Conservation (phyloP, 768 basidiomycete species). For the Vararia minispora region DNA sequence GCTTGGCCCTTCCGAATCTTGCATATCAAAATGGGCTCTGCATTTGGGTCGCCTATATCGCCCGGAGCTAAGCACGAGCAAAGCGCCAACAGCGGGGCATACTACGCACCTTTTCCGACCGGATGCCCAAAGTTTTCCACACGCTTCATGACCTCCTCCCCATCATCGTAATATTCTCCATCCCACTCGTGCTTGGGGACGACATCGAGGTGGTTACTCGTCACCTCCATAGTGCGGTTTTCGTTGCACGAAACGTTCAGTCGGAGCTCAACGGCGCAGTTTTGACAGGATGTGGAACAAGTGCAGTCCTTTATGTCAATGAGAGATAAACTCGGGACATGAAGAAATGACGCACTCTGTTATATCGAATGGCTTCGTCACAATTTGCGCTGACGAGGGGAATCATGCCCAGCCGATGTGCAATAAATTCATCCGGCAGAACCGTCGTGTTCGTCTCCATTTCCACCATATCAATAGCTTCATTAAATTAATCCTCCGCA, state of each 20-base stretch:
- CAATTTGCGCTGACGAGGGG: constrained; percentile 83
- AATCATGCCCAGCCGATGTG: constrained; percentile 90
- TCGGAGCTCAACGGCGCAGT: constrained; percentile 75
- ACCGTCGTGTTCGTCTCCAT: constrained; percentile 87
- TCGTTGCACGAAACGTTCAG: constrained; percentile 72
- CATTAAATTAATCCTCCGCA: not conserved
- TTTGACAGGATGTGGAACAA: constrained; percentile 73
- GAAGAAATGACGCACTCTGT: constrained; percentile 39
- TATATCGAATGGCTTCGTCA: constrained; percentile 78
- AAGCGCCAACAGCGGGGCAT: not conserved
- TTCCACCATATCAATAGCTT: constrained; percentile 96
- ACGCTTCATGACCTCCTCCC: constrained; percentile 69
- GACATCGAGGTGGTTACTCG: constrained; percentile 74
- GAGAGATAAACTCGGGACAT: not conserved
- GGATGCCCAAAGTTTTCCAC: constrained; percentile 69
- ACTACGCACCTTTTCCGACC: constrained; percentile 64
- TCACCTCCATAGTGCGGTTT: constrained; percentile 66
- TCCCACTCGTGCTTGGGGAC: constrained; percentile 34
- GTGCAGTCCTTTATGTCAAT: constrained; percentile 65
- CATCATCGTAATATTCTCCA: too few species aligned
- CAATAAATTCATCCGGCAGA: constrained; percentile 93
- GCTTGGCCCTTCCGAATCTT: constrained; percentile 95
- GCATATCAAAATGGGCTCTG: constrained; percentile 70
- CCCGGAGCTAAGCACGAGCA: constrained; percentile 4
- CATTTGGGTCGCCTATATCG: constrained; percentile 42